phyloP scores from a whole-genome alignment of 78 protist species.

The Cyanophora paradoxa region DNA sequence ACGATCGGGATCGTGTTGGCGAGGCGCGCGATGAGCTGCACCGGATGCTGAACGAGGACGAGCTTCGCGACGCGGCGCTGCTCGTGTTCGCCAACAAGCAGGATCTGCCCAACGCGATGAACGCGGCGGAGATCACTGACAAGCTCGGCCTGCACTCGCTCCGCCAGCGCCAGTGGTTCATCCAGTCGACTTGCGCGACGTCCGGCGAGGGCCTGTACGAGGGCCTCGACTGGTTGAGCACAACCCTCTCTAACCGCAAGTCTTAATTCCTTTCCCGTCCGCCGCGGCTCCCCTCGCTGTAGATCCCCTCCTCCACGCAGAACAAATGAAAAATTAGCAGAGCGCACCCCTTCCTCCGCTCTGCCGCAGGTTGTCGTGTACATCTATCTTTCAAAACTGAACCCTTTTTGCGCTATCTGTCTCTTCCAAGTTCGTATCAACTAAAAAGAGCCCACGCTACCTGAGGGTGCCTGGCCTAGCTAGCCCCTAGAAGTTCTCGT shows the following conservation, averaged over 20 bases:
- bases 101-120: conserved; percentile 92
- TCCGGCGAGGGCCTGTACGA: conserved; percentile 73
- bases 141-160: conserved; percentile 84
- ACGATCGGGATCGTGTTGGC: conserved; percentile 70
- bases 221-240: conserved; percentile 76
- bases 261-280: too few species aligned
- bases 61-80: conserved; percentile 67
- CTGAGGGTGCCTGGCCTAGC: too few species aligned
- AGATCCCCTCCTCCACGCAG: too few species aligned
- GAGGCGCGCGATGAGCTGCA: conserved; percentile 61
- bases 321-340: too few species aligned
- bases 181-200: conserved; percentile 59
- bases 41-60: conserved; percentile 77
- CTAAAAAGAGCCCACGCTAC: too few species aligned
- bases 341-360: too few species aligned
- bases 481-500: too few species aligned
- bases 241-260: conserved; percentile 11
- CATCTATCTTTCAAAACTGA: too few species aligned
- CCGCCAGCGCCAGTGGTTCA: conserved; percentile 72
- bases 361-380: too few species aligned
- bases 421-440: too few species aligned
- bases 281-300: too few species aligned
- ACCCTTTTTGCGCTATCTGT: too few species aligned
- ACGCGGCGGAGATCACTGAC: conserved; percentile 87
- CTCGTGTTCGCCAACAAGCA: conserved; percentile 91